Conservation (phyloP, 257 asterid species). For the Ehretia macrophylla region DNA sequence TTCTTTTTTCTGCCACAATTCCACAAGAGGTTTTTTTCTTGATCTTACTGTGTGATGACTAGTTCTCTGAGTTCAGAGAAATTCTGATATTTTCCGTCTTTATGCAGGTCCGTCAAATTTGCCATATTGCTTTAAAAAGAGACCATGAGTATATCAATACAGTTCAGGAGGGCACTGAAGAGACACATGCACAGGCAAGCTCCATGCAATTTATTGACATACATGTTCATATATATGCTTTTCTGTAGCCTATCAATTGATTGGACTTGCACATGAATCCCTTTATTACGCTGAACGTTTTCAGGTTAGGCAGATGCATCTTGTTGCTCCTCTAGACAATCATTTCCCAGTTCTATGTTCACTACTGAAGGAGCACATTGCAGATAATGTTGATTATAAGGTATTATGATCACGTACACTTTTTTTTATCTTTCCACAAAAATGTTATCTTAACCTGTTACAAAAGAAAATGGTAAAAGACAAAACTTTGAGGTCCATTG, state of each 20-base stretch:
- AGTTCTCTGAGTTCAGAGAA: neutral
- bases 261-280: neutral
- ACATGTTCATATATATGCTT: slow-evolving; percentile 1
- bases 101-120: slow-evolving; percentile 64
- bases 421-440: too few relatives aligned
- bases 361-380: slow-evolving; percentile 68
- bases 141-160: slow-evolving; percentile 91
- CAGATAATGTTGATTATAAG: slow-evolving; percentile 86
- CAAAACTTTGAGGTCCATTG: too few relatives aligned
- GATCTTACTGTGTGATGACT: neutral
- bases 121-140: slow-evolving; percentile 86
- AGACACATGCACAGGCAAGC: slow-evolving; percentile 83
- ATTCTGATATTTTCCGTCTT: neutral
- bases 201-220: slow-evolving; percentile 1
- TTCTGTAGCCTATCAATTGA: neutral
- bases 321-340: slow-evolving; percentile 74
- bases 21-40: slow-evolving; percentile 49
- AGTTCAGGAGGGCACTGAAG: slow-evolving; percentile 90
- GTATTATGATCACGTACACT: slow-evolving; percentile 22
- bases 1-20: slow-evolving; percentile 91
- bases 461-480: too few relatives aligned
- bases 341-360: slow-evolving; percentile 76
- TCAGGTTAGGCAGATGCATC: slow-evolving; percentile 85
- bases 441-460: too few relatives aligned
- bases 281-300: neutral